phyloP scores from a whole-genome alignment of 2,329 filamentous ascomycete species.

The Curvularia eragrostidis region DNA sequence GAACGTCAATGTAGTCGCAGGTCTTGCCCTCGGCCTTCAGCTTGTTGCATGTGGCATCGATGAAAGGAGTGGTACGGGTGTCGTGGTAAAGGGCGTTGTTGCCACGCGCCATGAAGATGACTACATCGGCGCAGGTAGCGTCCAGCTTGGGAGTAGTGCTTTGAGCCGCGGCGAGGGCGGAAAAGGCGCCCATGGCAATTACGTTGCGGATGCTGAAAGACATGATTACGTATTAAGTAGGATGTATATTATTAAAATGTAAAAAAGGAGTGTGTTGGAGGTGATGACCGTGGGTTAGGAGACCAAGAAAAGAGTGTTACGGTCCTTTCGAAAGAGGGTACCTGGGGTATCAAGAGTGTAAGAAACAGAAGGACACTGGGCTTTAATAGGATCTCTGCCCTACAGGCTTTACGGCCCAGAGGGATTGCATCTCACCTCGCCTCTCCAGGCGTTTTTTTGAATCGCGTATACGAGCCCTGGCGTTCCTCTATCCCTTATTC shows the following conservation, averaged over 20 bases:
- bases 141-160: constrained; percentile 39
- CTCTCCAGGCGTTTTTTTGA: neutral
- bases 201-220: constrained; percentile 31
- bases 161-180: constrained; percentile 15
- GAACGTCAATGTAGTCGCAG: constrained; percentile 33
- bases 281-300: neutral
- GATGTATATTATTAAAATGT: neutral
- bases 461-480: constrained; percentile 2
- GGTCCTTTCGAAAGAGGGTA: constrained; percentile 1
- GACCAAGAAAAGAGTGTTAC: constrained; percentile 7
- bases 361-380: neutral
- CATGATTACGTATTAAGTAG: constrained; percentile 30
- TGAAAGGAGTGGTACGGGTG: constrained; percentile 27
- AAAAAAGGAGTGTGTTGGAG: neutral
- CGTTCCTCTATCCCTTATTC: neutral
- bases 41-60: constrained; percentile 31
- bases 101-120: constrained; percentile 35
- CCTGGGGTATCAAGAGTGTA: neutral
- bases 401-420: neutral
- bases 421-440: neutral
- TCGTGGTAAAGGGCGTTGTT: constrained; percentile 33
- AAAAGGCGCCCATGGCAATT: constrained; percentile 26
- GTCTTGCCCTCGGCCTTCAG: constrained; percentile 28
- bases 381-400: neutral
- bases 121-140: constrained; percentile 29